phyloP scores from a whole-genome alignment of 1,139 yeast genomes.

The Geotrichum restrictum region DNA sequence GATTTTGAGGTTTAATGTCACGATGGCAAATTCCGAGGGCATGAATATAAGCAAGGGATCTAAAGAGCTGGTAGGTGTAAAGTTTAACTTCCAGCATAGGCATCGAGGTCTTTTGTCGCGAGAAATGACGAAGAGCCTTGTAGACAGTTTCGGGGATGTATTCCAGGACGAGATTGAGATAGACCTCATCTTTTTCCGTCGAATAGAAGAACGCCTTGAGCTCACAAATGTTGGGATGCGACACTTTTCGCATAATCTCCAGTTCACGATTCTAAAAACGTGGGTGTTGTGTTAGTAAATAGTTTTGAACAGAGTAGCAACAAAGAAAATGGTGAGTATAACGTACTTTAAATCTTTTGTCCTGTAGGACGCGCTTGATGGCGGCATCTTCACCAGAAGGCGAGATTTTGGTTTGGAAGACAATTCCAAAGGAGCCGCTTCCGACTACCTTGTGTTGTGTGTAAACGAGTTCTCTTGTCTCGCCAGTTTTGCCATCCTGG shows the following conservation, averaged over 20 bases:
- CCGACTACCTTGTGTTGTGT: conserved; percentile 85
- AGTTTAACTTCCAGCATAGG: conserved; percentile 85
- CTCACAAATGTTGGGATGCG: conserved; percentile 83
- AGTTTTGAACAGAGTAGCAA: background rate
- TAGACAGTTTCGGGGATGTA: conserved; percentile 92
- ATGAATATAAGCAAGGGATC: conserved; percentile 90
- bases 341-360: conserved; percentile 70
- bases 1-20: conserved; percentile 94
- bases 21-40: conserved; percentile 91
- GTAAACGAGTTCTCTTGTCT: conserved; percentile 56
- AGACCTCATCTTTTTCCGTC: conserved; percentile 68
- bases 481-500: conserved; percentile 71
- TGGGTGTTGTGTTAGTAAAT: background rate
- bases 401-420: conserved; percentile 75
- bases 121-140: conserved; percentile 81
- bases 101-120: conserved; percentile 70
- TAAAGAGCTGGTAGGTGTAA: conserved; percentile 84
- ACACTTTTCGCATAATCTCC: conserved; percentile 88
- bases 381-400: conserved; percentile 82
- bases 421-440: conserved; percentile 96
- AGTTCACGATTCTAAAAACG: conserved; percentile 67
- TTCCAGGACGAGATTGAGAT: conserved; percentile 82
- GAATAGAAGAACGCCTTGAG: conserved; percentile 86
- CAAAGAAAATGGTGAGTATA: background rate
- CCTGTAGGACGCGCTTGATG: conserved; percentile 90